Evolutionary conservation across 1,284 basidiomycete genomes (phyloP).

Genomic region (Fereydounia khargensis): DNA sequence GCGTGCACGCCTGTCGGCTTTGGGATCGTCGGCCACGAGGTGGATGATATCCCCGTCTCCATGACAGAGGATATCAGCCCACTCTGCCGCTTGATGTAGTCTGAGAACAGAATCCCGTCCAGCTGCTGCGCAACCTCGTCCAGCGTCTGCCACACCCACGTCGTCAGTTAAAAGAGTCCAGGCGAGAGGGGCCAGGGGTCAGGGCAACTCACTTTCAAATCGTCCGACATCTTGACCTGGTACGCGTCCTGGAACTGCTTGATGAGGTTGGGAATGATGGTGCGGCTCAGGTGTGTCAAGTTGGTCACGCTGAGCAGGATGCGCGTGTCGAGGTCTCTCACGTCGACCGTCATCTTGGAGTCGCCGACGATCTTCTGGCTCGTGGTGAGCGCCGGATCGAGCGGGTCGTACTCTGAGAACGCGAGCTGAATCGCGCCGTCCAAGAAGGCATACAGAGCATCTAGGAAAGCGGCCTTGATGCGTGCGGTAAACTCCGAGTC

Average conservation of each 20-base stretch:
- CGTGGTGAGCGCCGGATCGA: slow-evolving; percentile 34
- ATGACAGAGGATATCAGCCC: slow-evolving; percentile 69
- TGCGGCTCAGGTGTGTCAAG: slow-evolving; percentile 71
- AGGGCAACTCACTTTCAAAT: slow-evolving; percentile 62
- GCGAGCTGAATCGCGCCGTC: slow-evolving; percentile 85
- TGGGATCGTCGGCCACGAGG: slow-evolving; percentile 84
- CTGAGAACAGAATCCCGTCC: slow-evolving; percentile 81
- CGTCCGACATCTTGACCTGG: slow-evolving; percentile 72
- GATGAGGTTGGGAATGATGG: slow-evolving; percentile 75
- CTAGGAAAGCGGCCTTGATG: slow-evolving; percentile 82
- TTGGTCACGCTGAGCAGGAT: slow-evolving; percentile 87
- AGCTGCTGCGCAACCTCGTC: slow-evolving; percentile 76
- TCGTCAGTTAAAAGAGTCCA: background rate
- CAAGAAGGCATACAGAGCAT: slow-evolving; percentile 80
- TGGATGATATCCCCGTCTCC: slow-evolving; percentile 73
- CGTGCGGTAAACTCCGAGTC: slow-evolving; percentile 60
- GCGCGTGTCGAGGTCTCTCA: slow-evolving; percentile 67
- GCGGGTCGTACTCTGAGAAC: slow-evolving; percentile 59
- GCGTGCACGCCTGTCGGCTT: slow-evolving; percentile 82
- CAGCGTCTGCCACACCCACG: slow-evolving; percentile 63
- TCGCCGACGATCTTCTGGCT: slow-evolving; percentile 26
- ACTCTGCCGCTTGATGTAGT: slow-evolving; percentile 78
- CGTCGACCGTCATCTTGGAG: slow-evolving; percentile 42
- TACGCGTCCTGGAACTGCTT: slow-evolving; percentile 76
- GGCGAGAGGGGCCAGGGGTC: background rate